Percentiles rank a stretch among this genome's conserved stretches.
Evolutionary conservation across 208 protist species (phyloP).

Genomic region (Leishmania major): DNA sequence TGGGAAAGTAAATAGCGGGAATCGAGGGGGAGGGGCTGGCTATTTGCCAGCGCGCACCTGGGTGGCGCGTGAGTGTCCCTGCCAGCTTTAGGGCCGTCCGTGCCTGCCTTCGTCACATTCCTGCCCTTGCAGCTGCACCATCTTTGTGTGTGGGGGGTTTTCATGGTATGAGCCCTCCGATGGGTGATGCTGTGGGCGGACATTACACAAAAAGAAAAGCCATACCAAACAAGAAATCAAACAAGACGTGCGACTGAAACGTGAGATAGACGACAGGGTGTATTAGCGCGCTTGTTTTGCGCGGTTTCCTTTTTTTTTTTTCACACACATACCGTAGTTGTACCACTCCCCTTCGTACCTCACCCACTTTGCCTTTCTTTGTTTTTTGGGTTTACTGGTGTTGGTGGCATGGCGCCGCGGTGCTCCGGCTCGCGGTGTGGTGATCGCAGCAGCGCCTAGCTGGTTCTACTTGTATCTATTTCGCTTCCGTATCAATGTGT

Average conservation of each 20-base stretch:
- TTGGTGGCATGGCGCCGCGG: background rate
- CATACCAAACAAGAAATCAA: background rate
- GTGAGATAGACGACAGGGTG: background rate
- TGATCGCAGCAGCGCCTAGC: constrained; percentile 3
- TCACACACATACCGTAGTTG: background rate
- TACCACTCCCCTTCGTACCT: background rate
- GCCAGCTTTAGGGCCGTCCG: background rate
- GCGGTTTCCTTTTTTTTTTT: constrained; percentile 16
- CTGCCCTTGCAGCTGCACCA: background rate
- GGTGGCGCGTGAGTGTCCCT: background rate
- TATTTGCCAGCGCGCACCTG: background rate
- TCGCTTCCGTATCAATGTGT: background rate
- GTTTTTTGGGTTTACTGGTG: background rate
- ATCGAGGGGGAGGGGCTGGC: background rate
- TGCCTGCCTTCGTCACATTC: background rate
- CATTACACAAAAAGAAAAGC: background rate
- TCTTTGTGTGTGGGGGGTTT: background rate
- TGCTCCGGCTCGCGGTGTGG: background rate
- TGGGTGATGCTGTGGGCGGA: background rate
- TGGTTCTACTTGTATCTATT: background rate
- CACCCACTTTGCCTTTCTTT: constrained; percentile 6
- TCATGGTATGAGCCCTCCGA: background rate
- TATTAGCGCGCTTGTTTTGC: constrained; percentile 3
- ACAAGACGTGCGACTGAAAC: background rate
- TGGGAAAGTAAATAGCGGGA: constrained; percentile 3